Evolutionary conservation across 2,329 filamentous ascomycete species (phyloP), one percentile per base, ranked within the genome.

Genomic region (Domatiomyces globalis): DNA sequence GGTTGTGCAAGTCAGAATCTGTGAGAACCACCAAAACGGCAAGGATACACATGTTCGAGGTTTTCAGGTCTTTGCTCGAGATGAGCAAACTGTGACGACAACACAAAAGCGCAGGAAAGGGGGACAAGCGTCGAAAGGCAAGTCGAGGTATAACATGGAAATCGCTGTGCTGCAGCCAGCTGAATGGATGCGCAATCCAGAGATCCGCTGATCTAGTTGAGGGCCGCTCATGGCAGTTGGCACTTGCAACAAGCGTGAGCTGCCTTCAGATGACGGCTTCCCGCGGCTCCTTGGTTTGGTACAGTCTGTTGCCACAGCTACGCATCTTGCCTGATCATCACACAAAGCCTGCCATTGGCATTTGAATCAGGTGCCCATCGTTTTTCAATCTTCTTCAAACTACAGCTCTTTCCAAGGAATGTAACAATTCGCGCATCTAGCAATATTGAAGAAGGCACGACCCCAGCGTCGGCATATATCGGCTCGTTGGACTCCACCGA

Each of bases 1-100:
- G 70, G 80, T 96, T 27, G 76, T 98, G 25, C 89, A 96, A 67
- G 82, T 96, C 63, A 82, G 85, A 59, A 83, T 98, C 47, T 78
- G 90, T 49, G 92, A 96, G 70, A 98, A 98, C 64, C 92, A 98
- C 66, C 92, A 98, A 69, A 98, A 98, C 66, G 92, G 92, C 57
- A 98, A 98, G 67, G 92, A 98, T 66, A 98, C 92, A n/a, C 92
- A 98, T 72, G 77, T 98, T 20, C 78, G 92, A 15, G 90, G 88
- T 1, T 78, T 98, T 66, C 94, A 95, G 70, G 84, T 96, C 8
- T 98, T 82, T 62, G 76, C 79, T 12, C 65, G 63, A 27, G 71
- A 74, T 54, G 69, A 72, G 15, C 46, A 55, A 46, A 22, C 49
- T 46, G 46, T 45, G 43, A 7, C 49, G 51, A 45, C 51, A 54